Conservation (phyloP, 164 flowering plant genomes). For the Brasenia schreberi region DNA sequence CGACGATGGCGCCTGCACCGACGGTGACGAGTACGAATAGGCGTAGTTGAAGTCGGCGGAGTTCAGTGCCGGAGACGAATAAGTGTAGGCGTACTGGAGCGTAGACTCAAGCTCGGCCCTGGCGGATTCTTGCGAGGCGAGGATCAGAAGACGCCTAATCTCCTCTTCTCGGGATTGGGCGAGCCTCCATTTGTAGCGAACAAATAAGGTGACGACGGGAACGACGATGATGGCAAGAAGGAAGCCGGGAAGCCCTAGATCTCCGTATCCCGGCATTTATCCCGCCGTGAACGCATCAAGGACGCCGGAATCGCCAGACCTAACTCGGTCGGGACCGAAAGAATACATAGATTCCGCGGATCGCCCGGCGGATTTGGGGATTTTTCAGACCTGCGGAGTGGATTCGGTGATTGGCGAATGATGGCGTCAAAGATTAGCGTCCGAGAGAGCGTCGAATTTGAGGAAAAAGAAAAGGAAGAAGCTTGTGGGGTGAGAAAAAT, state of each 20-base stretch:
- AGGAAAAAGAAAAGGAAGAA: neutral
- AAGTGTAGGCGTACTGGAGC: conserved; percentile 8
- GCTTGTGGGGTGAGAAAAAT: neutral
- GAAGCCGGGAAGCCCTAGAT: conserved; percentile 50
- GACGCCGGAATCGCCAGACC: neutral
- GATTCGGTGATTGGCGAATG: neutral
- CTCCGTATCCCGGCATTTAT: conserved; percentile 55
- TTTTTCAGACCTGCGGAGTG: neutral
- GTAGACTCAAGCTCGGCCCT: conserved; percentile 60
- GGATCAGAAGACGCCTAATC: conserved; percentile 40
- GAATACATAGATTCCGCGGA: neutral
- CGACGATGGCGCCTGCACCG: neutral
- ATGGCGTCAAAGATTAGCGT: neutral
- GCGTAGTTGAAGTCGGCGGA: too few species aligned
- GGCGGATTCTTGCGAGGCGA: conserved; percentile 57
- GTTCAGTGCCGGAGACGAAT: neutral
- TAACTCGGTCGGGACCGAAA: neutral
- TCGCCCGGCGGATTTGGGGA: neutral
- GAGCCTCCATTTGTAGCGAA: conserved; percentile 49
- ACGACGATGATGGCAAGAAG: conserved; percentile 14
- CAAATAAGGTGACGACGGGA: conserved; percentile 21
- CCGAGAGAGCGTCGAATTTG: neutral
- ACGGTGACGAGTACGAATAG: neutral
- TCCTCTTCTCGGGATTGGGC: conserved; percentile 44
- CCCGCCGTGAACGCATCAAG: conserved; percentile 4